phyloP scores from a whole-genome alignment of 805 yeast species.

The Ogataea wickerhamii region DNA sequence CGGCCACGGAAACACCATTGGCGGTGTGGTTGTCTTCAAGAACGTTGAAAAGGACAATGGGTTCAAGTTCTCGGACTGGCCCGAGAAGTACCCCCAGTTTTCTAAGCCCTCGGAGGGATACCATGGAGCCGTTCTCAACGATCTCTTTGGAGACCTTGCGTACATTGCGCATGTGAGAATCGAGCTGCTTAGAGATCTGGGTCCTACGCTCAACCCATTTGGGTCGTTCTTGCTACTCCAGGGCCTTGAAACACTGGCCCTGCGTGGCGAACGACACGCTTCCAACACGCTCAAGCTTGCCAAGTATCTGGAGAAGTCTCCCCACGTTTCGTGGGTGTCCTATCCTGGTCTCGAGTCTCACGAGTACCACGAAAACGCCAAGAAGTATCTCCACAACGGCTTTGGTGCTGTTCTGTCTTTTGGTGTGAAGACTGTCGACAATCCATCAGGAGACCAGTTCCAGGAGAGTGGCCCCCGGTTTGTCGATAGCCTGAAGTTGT shows the following conservation, averaged over 20 bases:
- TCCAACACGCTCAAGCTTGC: conserved; percentile 80
- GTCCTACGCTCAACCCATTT: conserved; percentile 86
- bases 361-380: conserved; percentile 74
- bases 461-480: conserved; percentile 76
- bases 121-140: conserved; percentile 82
- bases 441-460: conserved; percentile 54
- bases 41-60: conserved; percentile 69
- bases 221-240: conserved; percentile 81
- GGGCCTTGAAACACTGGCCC: conserved; percentile 90
- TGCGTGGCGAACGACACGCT: conserved; percentile 92
- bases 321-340: conserved; percentile 81
- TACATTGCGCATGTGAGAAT: conserved; percentile 77
- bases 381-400: conserved; percentile 75
- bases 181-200: conserved; percentile 86
- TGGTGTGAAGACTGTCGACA: conserved; percentile 70
- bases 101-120: conserved; percentile 89
- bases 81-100: conserved; percentile 87
- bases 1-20: conserved; percentile 95
- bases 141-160: conserved; percentile 77
- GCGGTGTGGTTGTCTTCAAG: conserved; percentile 68
- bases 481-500: conserved; percentile 78
- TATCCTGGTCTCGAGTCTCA: conserved; percentile 85
- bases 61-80: conserved; percentile 85
- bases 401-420: conserved; percentile 88
- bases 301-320: conserved; percentile 61